Conservation (phyloP, 2,329 filamentous ascomycete genomes). For the Davidsoniella neocaledoniae region DNA sequence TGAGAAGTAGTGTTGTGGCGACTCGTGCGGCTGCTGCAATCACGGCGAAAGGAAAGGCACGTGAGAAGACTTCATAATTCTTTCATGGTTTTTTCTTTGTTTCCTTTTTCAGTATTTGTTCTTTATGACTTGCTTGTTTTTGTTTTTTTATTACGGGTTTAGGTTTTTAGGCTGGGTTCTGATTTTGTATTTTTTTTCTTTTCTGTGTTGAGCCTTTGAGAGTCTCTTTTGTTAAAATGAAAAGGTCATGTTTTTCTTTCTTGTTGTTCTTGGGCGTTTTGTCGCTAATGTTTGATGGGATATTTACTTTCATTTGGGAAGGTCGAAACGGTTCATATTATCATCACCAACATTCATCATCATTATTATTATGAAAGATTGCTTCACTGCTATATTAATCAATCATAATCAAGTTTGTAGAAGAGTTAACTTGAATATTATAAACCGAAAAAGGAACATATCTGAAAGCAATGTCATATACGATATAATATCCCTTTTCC, state of each 20-base stretch:
- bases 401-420: no score
- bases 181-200: conserved; percentile 4
- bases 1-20: background rate
- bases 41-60: background rate
- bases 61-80: background rate
- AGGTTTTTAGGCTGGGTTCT: background rate
- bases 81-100: background rate
- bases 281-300: background rate
- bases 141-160: background rate
- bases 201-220: background rate
- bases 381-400: no score
- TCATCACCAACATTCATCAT: background rate
- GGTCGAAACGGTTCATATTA: background rate
- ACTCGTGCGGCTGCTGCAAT: background rate
- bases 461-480: no score
- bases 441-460: no score
- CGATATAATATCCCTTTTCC: no score
- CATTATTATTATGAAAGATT: no score
- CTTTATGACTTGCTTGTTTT: background rate
- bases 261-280: background rate
- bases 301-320: background rate
- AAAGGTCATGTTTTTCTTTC: no score
- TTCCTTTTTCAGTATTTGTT: background rate
- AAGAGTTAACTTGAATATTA: no score
- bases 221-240: no score